phyloP scores from a whole-genome alignment of 129 eudicot genomes.

The Saussurea involucrata region DNA sequence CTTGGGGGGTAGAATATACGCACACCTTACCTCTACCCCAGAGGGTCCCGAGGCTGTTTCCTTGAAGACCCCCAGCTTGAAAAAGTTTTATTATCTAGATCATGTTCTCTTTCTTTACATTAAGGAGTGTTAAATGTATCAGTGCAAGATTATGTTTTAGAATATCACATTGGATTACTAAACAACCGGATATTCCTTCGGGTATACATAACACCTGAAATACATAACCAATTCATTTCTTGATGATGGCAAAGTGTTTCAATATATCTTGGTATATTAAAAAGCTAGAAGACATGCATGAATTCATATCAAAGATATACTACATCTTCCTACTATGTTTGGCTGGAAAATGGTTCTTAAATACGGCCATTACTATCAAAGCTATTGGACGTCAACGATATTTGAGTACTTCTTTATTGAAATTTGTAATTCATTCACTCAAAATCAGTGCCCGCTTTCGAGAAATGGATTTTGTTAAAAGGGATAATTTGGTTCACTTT shows the following conservation, averaged over 20 bases:
- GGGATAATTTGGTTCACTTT: not conserved
- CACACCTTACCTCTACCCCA: not conserved
- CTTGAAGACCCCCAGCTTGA: no score
- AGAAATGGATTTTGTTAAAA: not conserved
- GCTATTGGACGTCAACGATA: not conserved
- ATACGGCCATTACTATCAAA: not conserved
- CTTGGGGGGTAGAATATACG: not conserved
- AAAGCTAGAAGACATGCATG: not conserved
- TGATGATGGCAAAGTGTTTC: not conserved
- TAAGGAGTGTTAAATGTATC: not conserved
- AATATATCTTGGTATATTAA: not conserved
- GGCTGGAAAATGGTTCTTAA: not conserved
- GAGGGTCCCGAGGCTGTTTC: not conserved
- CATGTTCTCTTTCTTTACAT: not conserved
- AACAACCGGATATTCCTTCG: not conserved
- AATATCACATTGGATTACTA: not conserved
- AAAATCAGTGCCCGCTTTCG: not conserved
- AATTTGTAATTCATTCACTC: not conserved
- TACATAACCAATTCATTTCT: not conserved
- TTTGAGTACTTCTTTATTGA: not conserved
- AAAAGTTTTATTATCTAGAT: not conserved
- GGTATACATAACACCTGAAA: not conserved
- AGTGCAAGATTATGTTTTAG: not conserved
- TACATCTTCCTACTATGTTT: not conserved
- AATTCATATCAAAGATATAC: not conserved